phyloP scores from a whole-genome alignment of 768 basidiomycete species.

The Termitomyces sp. region DNA sequence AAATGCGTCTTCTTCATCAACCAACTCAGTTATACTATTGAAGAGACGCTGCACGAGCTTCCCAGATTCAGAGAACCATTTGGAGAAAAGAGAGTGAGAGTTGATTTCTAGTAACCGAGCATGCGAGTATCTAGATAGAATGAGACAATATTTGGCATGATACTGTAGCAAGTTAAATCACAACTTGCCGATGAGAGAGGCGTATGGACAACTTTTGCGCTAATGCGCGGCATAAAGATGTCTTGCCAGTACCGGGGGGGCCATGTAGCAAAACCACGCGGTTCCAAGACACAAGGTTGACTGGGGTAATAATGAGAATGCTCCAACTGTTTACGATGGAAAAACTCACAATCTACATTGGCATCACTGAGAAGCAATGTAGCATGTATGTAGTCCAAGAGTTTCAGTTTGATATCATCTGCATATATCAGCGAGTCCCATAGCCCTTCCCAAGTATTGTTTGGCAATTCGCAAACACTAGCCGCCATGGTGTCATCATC shows the following conservation, averaged over 20 bases:
- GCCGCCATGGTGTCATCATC: slow-evolving; percentile 84
- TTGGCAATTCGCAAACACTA: slow-evolving; percentile 84
- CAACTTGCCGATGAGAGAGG: slow-evolving; percentile 67
- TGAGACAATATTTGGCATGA: not conserved
- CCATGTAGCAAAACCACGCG: slow-evolving; percentile 92
- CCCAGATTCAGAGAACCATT: slow-evolving; percentile 99
- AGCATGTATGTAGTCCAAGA: slow-evolving; percentile 93
- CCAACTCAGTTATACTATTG: slow-evolving; percentile 80
- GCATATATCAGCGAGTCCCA: slow-evolving; percentile 91
- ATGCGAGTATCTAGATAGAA: slow-evolving; percentile 63
- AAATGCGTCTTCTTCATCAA: slow-evolving; percentile 88
- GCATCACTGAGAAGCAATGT: slow-evolving; percentile 91
- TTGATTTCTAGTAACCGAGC: slow-evolving; percentile 94
- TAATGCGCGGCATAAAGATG: slow-evolving; percentile 87
- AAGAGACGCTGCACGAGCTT: slow-evolving; percentile 96
- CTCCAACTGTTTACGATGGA: not conserved
- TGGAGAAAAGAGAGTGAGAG: slow-evolving; percentile 95
- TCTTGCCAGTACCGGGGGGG: slow-evolving; percentile 97
- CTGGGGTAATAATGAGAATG: slow-evolving; percentile 27
- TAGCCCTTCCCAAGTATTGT: slow-evolving; percentile 77
- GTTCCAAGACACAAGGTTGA: slow-evolving; percentile 94
- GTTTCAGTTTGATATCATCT: slow-evolving; percentile 75
- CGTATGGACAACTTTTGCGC: slow-evolving; percentile 95
- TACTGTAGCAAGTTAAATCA: not conserved
- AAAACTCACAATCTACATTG: slow-evolving; percentile 67